These are phyloP conservation scores for Penicillium flavigenum DNA, from an alignment of 495 filamentous ascomycete genomes.

Conservation along the genomic window DNA sequence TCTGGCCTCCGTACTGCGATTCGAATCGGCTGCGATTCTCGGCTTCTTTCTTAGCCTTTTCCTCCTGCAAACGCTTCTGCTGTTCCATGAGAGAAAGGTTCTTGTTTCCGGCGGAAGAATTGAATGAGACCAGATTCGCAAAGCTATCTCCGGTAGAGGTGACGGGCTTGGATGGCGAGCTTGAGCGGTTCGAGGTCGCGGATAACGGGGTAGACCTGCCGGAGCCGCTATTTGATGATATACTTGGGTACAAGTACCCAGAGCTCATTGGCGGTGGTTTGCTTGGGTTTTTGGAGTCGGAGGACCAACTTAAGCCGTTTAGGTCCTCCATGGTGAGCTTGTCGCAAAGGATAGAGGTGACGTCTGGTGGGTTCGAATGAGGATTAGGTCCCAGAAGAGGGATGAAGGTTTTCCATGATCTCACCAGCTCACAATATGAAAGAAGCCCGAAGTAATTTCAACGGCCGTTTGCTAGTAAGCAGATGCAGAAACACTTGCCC, in stretches of 20 bases:
- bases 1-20: slow-evolving; percentile 66
- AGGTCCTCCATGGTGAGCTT: slow-evolving; percentile 56
- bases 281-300: slow-evolving; percentile 36
- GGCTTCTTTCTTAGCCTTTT: slow-evolving; percentile 72
- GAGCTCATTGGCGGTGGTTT: slow-evolving; percentile 55
- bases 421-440: slow-evolving; percentile 13
- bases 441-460: slow-evolving; percentile 3
- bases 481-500: slow-evolving; percentile 11
- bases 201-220: slow-evolving; percentile 69
- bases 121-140: slow-evolving; percentile 79
- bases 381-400: slow-evolving; percentile 19
- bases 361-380: slow-evolving; percentile 26
- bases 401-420: slow-evolving; percentile 17
- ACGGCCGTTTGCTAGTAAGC: slow-evolving; percentile 5
- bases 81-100: slow-evolving; percentile 81
- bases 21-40: slow-evolving; percentile 68
- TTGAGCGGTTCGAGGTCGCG: slow-evolving; percentile 50
- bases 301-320: slow-evolving; percentile 55
- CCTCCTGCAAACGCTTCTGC: slow-evolving; percentile 75
- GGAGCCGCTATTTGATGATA: slow-evolving; percentile 60
- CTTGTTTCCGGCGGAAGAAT: slow-evolving; percentile 59
- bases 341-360: slow-evolving; percentile 7
- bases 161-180: slow-evolving; percentile 52
- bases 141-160: slow-evolving; percentile 81
- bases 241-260: slow-evolving; percentile 55